A percentile compares a stretch with the other conserved stretches of the same genome.
Conservation (phyloP, 192 early-diverging fungal species). For the Backusella parvicylindrica region DNA sequence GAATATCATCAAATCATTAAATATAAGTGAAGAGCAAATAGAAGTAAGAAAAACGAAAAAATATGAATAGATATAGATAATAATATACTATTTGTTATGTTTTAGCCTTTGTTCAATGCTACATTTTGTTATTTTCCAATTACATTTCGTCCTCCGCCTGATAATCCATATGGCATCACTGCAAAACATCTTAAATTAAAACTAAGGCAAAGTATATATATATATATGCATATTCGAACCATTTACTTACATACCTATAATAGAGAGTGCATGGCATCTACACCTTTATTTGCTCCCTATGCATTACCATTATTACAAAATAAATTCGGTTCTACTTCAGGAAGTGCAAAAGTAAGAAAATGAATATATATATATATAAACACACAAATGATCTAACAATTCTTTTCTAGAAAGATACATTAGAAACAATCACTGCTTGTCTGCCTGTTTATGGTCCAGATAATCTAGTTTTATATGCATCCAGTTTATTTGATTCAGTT, state of each 20-base stretch:
- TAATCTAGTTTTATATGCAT: conserved; percentile 61
- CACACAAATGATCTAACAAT: no score
- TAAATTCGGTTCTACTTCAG: conserved; percentile 82
- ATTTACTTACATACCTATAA: neutral
- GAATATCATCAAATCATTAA: conserved; percentile 69
- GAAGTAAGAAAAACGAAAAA: conserved; percentile 46
- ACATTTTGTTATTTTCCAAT: conserved; percentile 99
- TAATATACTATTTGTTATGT: conserved; percentile 6
- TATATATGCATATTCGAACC: neutral
- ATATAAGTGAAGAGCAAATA: conserved; percentile 62
- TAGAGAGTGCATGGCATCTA: conserved; percentile 73
- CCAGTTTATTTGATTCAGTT: conserved; percentile 70
- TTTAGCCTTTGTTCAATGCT: conserved; percentile 88
- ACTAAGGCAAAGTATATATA: conserved; percentile 45
- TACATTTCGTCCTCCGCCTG: conserved; percentile 92
- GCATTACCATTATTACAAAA: conserved; percentile 86
- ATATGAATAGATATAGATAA: neutral
- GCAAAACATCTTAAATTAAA: conserved; percentile 84
- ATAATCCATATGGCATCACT: conserved; percentile 93
- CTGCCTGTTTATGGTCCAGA: conserved; percentile 70
- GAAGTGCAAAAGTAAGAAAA: conserved; percentile 79
- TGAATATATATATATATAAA: no score
- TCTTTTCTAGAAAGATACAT: conserved; percentile 71
- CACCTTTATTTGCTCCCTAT: conserved; percentile 73
- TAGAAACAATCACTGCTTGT: conserved; percentile 83